These are phyloP conservation scores for Conticribra weissflogii DNA, from an alignment of 108 stramenopile species.

Conservation along the genomic window DNA sequence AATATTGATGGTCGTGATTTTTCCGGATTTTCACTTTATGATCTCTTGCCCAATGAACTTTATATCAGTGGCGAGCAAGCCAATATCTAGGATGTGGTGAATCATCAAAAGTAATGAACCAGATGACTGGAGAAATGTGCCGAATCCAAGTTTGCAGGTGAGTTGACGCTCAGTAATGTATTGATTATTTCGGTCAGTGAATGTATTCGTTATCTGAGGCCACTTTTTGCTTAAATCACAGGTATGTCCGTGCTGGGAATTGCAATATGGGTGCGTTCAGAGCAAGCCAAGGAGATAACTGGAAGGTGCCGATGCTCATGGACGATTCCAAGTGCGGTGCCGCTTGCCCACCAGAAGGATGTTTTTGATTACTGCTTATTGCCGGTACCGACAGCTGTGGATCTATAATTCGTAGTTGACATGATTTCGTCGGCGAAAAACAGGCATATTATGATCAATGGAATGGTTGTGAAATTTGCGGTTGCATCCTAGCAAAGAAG, in stretches of 20 bases:
- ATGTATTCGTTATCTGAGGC: background rate
- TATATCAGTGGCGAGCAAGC: background rate
- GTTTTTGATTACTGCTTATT: constrained; percentile 4
- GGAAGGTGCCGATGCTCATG: constrained; percentile 42
- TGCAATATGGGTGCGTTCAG: constrained; percentile 39
- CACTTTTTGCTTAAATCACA: background rate
- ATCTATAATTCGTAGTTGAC: too few relatives aligned
- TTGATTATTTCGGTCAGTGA: background rate
- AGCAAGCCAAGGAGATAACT: constrained; percentile 9
- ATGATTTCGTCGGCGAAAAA: too few relatives aligned
- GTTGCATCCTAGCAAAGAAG: too few relatives aligned
- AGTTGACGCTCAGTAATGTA: background rate
- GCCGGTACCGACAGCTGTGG: too few relatives aligned
- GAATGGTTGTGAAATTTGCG: too few relatives aligned
- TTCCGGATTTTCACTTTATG: background rate
- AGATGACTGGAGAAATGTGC: constrained; percentile 19
- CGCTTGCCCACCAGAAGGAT: constrained; percentile 40
- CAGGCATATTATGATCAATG: too few relatives aligned
- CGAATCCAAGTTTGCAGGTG: constrained; percentile 34
- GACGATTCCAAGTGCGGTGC: constrained; percentile 31
- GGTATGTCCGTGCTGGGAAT: constrained; percentile 41
- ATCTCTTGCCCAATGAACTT: too few relatives aligned
- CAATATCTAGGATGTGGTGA: constrained; percentile 38
- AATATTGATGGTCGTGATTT: too few relatives aligned
- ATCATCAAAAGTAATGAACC: constrained; percentile 17